Evolutionary conservation across 805 yeast genomes (phyloP), one percentile per base, ranked within the genome.

Genomic region (Ogataea zsoltii): DNA sequence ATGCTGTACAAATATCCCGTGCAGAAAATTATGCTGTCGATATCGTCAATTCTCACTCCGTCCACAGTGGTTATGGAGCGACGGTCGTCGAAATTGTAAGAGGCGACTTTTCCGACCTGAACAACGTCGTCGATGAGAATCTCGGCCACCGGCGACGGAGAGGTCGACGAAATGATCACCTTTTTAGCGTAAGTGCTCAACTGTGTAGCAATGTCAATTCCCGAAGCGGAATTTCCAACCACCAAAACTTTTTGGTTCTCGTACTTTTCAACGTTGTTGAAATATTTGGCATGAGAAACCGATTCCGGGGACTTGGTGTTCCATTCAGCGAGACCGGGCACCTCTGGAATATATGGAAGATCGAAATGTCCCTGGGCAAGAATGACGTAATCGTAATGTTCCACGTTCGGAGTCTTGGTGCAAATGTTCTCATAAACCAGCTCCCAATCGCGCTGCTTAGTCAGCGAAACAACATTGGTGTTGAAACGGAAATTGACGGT

Each of bases 1-100:
- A 78, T 70, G 30, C 79, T 75, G 56, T 81, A 81, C 37, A 79
- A 68, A 62, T 85, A 88, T 1, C 96, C 96, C 0, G 96, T 87
- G 40, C 88, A 85, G 60, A 82, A 85, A 9, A 87, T 67, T 9
- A 88, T 67, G 17, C 59, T 57, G 50, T 86, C 91, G 33, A 85
- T 75, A 30, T 69, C 70, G 1, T 55, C 53, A 2, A 82, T 46
- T 10, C 55, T 61, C 2, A 62, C 52, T 2, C 85, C 89, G 50
- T 79, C 80, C 3, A 54, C 68, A 46, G 83, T 77, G 11, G 62
- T 56, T 2, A 82, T 73, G 0, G 69, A 55, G 38, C 63, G 60
- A 21, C 56, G 49, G 15, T 60, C 53, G 11, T 54, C 53, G 25
- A 52, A 55, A 33, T 63, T 60, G 39, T 58, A 64, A 32, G 53